Conservation (phyloP, 306 rosid species). For the Dalbergia cochinchinensis region DNA sequence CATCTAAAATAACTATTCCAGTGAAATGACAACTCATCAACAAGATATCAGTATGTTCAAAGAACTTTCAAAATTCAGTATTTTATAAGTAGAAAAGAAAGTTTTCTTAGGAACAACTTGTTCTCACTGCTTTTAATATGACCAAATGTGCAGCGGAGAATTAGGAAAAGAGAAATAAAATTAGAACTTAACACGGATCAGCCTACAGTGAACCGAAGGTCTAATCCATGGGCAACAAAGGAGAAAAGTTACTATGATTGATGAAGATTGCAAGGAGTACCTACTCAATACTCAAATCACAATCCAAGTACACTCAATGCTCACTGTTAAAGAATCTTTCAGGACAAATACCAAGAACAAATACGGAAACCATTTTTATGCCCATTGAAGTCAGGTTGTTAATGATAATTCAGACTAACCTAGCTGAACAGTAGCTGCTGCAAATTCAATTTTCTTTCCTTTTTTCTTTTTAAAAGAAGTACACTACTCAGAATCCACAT, state of each 20-base stretch:
- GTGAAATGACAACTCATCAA: background rate
- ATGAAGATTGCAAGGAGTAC: background rate
- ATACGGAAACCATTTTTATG: background rate
- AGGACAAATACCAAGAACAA: background rate
- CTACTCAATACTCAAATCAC: too few species aligned
- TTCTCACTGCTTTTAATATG: constrained; percentile 2
- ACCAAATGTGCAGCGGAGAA: background rate
- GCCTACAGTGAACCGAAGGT: background rate
- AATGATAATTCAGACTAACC: background rate
- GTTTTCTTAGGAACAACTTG: background rate
- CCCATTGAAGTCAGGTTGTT: constrained; percentile 3
- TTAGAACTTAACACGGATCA: background rate
- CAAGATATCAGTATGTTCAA: background rate
- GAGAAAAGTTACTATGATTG: background rate
- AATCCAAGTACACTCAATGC: background rate
- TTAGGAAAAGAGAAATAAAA: too few species aligned
- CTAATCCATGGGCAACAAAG: background rate
- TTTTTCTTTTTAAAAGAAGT: background rate
- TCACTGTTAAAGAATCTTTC: background rate
- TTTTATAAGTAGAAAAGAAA: background rate
- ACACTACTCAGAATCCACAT: background rate
- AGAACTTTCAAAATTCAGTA: background rate
- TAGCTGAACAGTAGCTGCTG: background rate
- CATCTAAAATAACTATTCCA: background rate
- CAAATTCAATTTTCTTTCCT: background rate